These are phyloP conservation scores for Volutella citrinella DNA, from an alignment of 2,329 filamentous ascomycete genomes.

Conservation along the genomic window DNA sequence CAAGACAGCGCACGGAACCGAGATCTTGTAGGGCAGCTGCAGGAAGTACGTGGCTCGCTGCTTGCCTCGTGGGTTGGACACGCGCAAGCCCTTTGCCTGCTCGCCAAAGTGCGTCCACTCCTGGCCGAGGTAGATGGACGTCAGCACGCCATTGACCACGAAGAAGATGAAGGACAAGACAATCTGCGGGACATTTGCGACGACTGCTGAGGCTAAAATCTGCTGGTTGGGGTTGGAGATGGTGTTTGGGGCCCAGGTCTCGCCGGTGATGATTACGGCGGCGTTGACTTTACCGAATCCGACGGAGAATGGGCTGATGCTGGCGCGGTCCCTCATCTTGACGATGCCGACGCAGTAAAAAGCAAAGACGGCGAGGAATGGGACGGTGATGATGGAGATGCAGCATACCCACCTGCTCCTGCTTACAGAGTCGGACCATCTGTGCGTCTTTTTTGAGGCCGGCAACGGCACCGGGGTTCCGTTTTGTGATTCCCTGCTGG, in stretches of 20 bases:
- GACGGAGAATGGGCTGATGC: too few species aligned
- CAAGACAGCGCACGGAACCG: neutral
- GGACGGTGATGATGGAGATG: neutral
- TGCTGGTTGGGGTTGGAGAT: too few species aligned
- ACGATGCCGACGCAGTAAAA: too few species aligned
- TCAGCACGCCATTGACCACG: constrained; percentile 2
- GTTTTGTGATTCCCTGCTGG: too few species aligned
- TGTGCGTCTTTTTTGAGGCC: neutral
- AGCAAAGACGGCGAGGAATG: too few species aligned
- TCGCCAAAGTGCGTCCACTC: constrained; percentile 3
- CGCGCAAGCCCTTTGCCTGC: neutral
- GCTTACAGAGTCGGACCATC: neutral
- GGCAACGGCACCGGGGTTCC: too few species aligned
- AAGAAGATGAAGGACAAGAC: neutral
- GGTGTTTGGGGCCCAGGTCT: too few species aligned
- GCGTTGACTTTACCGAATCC: too few species aligned
- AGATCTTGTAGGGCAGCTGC: constrained; percentile 1
- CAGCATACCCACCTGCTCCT: neutral
- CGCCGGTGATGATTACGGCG: too few species aligned
- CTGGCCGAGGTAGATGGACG: neutral
- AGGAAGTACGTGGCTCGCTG: constrained; percentile 5
- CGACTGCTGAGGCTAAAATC: too few species aligned
- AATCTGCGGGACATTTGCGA: constrained; percentile 1
- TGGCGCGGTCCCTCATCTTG: too few species aligned
- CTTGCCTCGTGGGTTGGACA: neutral